phyloP scores from a whole-genome alignment of 2,329 filamentous ascomycete genomes.

The Sclerotiophoma versabilis region DNA sequence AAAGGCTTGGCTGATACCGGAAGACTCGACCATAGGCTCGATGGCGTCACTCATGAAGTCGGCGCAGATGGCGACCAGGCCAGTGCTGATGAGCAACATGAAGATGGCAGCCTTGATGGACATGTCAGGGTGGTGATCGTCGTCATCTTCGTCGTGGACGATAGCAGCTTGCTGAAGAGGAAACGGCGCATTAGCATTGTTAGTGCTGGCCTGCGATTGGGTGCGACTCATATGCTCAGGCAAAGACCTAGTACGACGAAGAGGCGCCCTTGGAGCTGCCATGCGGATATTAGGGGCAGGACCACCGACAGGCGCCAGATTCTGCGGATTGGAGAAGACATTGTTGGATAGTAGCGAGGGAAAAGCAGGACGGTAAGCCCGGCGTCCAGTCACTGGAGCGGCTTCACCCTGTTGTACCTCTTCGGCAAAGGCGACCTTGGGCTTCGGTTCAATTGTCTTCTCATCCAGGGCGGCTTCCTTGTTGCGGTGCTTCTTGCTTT shows the following conservation, averaged over 20 bases:
- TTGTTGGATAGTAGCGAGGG: slow-evolving; percentile 74
- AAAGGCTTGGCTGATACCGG: slow-evolving; percentile 72
- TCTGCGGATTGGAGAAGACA: slow-evolving; percentile 65
- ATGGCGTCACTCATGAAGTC: slow-evolving; percentile 81
- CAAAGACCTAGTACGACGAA: slow-evolving; percentile 46
- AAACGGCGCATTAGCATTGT: slow-evolving; percentile 27
- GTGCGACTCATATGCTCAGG: slow-evolving; percentile 46
- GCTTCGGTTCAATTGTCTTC: slow-evolving; percentile 26
- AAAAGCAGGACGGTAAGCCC: slow-evolving; percentile 65
- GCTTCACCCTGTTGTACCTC: slow-evolving; percentile 37
- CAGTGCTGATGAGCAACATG: slow-evolving; percentile 62
- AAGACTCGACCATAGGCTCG: slow-evolving; percentile 67
- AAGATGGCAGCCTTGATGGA: slow-evolving; percentile 65
- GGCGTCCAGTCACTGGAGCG: slow-evolving; percentile 57
- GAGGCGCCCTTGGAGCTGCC: slow-evolving; percentile 36
- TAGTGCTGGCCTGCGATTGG: slow-evolving; percentile 25
- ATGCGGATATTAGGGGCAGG: slow-evolving; percentile 43
- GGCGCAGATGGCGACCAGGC: slow-evolving; percentile 66
- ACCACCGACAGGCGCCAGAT: slow-evolving; percentile 40
- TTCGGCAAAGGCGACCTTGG: slow-evolving; percentile 52
- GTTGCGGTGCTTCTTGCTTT: slow-evolving; percentile 58
- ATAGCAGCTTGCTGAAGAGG: slow-evolving; percentile 29
- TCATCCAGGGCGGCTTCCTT: slow-evolving; percentile 38
- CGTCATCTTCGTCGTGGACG: slow-evolving; percentile 31
- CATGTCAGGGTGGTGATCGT: slow-evolving; percentile 53